Conservation (phyloP, 1,139 yeast genomes). For the Kodamaea arcana region DNA sequence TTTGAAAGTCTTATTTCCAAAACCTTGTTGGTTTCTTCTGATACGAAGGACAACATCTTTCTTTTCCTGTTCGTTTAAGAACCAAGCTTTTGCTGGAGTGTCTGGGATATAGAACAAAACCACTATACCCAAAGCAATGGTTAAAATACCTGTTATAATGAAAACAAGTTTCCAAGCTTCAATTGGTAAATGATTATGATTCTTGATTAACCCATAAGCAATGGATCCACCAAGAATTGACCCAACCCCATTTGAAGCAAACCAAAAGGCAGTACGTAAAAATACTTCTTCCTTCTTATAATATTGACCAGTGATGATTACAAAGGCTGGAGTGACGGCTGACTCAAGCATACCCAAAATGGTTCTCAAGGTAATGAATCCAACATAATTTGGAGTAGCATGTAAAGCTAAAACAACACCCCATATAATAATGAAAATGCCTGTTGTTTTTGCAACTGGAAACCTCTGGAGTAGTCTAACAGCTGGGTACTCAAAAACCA, state of each 20-base stretch:
- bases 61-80: constrained; percentile 39
- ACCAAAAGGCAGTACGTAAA: constrained; percentile 47
- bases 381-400: constrained; percentile 35
- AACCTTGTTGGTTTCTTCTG: constrained; percentile 47
- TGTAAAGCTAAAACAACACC: constrained; percentile 42
- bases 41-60: constrained; percentile 29
- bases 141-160: constrained; percentile 44
- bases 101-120: constrained; percentile 48
- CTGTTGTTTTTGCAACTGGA: constrained; percentile 38
- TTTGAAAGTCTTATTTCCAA: constrained; percentile 53
- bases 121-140: constrained; percentile 41
- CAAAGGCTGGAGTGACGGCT: constrained; percentile 50
- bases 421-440: constrained; percentile 41
- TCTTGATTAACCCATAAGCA: constrained; percentile 33
- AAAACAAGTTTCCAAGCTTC: constrained; percentile 47
- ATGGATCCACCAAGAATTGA: constrained; percentile 51
- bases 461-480: constrained; percentile 38
- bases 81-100: constrained; percentile 50
- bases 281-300: constrained; percentile 49
- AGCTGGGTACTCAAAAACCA: constrained; percentile 45
- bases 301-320: constrained; percentile 52
- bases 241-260: constrained; percentile 50
- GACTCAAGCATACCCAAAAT: constrained; percentile 55
- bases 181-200: constrained; percentile 33
- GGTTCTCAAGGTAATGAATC: constrained; percentile 41